Evolutionary conservation across 2,329 filamentous ascomycete species (phyloP).

Genomic region (Rhynchosporium graminicola): DNA sequence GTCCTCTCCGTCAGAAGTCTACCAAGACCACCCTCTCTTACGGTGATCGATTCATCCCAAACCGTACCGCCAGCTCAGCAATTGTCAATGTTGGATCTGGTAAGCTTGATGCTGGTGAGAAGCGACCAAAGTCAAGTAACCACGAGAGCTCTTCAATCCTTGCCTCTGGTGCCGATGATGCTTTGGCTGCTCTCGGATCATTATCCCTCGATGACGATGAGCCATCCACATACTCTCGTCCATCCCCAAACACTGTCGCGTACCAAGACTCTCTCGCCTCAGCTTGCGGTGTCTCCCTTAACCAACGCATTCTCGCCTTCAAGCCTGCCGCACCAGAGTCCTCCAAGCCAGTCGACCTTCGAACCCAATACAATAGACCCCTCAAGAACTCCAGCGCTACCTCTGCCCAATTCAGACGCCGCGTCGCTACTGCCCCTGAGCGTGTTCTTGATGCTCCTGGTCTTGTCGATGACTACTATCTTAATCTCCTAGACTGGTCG

Average conservation of each 20-base stretch:
- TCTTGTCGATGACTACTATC: constrained; percentile 97
- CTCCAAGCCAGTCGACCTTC: constrained; percentile 95
- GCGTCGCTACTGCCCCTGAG: constrained; percentile 92
- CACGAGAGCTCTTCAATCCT: constrained; percentile 74
- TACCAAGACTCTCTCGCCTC: constrained; percentile 90
- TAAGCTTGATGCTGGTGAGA: constrained; percentile 75
- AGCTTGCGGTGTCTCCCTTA: constrained; percentile 89
- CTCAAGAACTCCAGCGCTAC: constrained; percentile 74
- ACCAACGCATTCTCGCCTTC: constrained; percentile 95
- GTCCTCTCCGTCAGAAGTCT: constrained; percentile 53
- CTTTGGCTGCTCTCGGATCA: constrained; percentile 75
- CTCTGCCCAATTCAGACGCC: constrained; percentile 84
- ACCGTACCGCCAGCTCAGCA: constrained; percentile 85
- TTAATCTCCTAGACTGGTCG: constrained; percentile 98
- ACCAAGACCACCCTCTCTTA: constrained; percentile 79
- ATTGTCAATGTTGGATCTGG: constrained; percentile 78
- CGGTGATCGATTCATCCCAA: constrained; percentile 93
- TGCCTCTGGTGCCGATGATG: constrained; percentile 71
- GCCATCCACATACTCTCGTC: constrained; percentile 68
- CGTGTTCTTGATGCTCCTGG: constrained; percentile 95
- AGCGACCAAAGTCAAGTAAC: constrained; percentile 70
- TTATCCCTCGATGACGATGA: constrained; percentile 76
- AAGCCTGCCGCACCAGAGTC: constrained; percentile 98
- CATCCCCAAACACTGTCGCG: constrained; percentile 82
- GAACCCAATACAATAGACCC: constrained; percentile 96